phyloP scores from a whole-genome alignment of 768 basidiomycete genomes.

The Suillus paluster region DNA sequence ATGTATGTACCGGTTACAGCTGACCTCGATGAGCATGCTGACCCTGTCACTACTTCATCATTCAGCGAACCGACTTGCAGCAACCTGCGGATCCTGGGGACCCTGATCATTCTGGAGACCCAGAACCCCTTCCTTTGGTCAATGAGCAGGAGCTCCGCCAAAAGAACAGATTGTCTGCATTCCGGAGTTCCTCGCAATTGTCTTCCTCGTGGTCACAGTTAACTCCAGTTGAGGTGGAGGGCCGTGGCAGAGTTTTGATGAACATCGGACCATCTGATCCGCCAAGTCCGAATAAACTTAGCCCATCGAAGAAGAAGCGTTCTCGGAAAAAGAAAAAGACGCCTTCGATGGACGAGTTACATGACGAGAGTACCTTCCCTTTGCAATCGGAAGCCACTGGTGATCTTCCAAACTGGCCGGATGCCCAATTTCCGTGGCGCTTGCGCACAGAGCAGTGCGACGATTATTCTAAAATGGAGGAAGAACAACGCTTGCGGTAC shows the following conservation, averaged over 20 bases:
- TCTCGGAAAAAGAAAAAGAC: constrained; percentile 57
- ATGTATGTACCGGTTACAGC: constrained; percentile 49
- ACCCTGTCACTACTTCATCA: constrained; percentile 17
- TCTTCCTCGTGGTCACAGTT: constrained; percentile 45
- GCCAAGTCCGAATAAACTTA: constrained; percentile 31
- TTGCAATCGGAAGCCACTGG: constrained; percentile 34
- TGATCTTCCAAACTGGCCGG: constrained; percentile 77
- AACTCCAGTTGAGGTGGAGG: constrained; percentile 67
- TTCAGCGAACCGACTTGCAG: constrained; percentile 28
- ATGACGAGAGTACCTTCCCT: constrained; percentile 16
- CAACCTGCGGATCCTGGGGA: constrained; percentile 22
- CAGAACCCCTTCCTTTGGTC: constrained; percentile 14
- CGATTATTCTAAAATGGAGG: constrained; percentile 54
- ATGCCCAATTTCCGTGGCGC: constrained; percentile 79
- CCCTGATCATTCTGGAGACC: constrained; percentile 16
- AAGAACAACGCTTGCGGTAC: constrained; percentile 63
- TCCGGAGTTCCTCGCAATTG: constrained; percentile 47
- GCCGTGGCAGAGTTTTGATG: constrained; percentile 72
- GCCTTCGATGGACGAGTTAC: constrained; percentile 23
- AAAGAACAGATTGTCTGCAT: constrained; percentile 70
- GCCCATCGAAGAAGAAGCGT: constrained; percentile 42
- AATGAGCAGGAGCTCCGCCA: constrained; percentile 70
- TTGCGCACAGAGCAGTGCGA: constrained; percentile 59
- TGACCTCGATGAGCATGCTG: constrained; percentile 8
- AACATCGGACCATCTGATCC: constrained; percentile 52